phyloP scores from a whole-genome alignment of 371 early-diverging fungal genomes.

The Phascolomyces articulosus region DNA sequence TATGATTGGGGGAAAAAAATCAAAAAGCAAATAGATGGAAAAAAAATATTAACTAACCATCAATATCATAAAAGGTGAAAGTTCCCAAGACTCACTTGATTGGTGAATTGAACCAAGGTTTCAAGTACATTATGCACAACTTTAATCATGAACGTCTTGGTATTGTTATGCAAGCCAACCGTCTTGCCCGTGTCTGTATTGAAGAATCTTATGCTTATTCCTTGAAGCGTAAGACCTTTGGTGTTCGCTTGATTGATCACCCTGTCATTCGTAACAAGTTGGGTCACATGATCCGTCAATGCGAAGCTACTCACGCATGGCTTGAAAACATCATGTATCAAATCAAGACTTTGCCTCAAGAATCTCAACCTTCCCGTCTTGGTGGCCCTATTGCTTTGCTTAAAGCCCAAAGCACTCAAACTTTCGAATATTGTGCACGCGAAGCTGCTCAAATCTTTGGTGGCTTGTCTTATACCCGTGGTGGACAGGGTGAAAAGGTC shows the following conservation, averaged over 20 bases:
- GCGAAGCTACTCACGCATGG: slow-evolving; percentile 90
- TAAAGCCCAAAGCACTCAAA: slow-evolving; percentile 87
- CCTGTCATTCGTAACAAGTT: slow-evolving; percentile 74
- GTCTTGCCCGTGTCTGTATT: slow-evolving; percentile 85
- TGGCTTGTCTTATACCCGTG: slow-evolving; percentile 84
- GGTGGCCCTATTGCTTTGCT: slow-evolving; percentile 89
- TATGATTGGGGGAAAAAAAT: background rate
- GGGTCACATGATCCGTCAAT: slow-evolving; percentile 80
- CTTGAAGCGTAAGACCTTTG: slow-evolving; percentile 88
- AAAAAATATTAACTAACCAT: background rate
- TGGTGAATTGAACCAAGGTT: slow-evolving; percentile 87
- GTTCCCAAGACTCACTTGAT: slow-evolving; percentile 84
- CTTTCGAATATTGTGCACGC: slow-evolving; percentile 86
- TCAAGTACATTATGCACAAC: slow-evolving; percentile 82
- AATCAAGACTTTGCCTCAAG: slow-evolving; percentile 66
- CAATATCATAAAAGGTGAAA: slow-evolving; percentile 39
- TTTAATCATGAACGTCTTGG: slow-evolving; percentile 81
- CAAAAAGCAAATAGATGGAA: background rate
- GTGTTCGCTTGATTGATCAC: slow-evolving; percentile 77
- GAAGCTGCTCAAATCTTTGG: slow-evolving; percentile 94
- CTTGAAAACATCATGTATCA: slow-evolving; percentile 76
- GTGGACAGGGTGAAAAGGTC: slow-evolving; percentile 85
- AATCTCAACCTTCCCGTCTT: slow-evolving; percentile 67
- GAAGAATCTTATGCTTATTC: slow-evolving; percentile 88
- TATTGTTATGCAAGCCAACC: slow-evolving; percentile 82